These are phyloP conservation scores for Ophiocordyceps unilateralis DNA, from an alignment of 2,329 filamentous ascomycete genomes.

Conservation along the genomic window DNA sequence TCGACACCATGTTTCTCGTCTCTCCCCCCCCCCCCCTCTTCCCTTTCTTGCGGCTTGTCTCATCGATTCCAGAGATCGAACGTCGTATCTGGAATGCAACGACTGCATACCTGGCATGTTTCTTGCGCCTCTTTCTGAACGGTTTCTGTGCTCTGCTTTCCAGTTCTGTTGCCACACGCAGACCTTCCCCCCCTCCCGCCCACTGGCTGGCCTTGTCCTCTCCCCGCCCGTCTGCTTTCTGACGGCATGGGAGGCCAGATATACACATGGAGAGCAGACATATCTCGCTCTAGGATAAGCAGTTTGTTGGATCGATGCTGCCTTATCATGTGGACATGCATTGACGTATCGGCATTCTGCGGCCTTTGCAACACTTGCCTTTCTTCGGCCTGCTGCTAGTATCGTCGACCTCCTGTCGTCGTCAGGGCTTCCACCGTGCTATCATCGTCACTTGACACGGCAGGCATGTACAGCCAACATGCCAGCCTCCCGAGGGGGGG, in stretches of 20 bases:
- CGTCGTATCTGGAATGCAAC: slow-evolving; percentile 4
- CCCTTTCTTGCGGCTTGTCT: slow-evolving; percentile 3
- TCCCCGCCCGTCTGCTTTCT: too few species aligned
- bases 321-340: not conserved
- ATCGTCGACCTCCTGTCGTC: not conserved
- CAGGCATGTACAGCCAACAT: slow-evolving; percentile 5
- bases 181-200: too few species aligned
- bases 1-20: not conserved
- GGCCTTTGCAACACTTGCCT: not conserved
- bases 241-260: not conserved
- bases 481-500: slow-evolving; percentile 3
- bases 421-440: not conserved
- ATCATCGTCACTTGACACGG: slow-evolving; percentile 3
- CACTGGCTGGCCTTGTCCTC: not conserved
- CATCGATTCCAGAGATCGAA: slow-evolving; percentile 2
- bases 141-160: not conserved
- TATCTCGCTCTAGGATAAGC: not conserved
- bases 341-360: too few species aligned
- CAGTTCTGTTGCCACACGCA: not conserved
- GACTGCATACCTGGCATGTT: slow-evolving; percentile 4
- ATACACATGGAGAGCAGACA: not conserved
- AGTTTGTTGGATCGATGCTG: not conserved
- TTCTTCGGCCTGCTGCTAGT: not conserved
- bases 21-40: not conserved
- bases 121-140: not conserved